phyloP scores from a whole-genome alignment of 345 rosid species.

The Populus ilicifolia region DNA sequence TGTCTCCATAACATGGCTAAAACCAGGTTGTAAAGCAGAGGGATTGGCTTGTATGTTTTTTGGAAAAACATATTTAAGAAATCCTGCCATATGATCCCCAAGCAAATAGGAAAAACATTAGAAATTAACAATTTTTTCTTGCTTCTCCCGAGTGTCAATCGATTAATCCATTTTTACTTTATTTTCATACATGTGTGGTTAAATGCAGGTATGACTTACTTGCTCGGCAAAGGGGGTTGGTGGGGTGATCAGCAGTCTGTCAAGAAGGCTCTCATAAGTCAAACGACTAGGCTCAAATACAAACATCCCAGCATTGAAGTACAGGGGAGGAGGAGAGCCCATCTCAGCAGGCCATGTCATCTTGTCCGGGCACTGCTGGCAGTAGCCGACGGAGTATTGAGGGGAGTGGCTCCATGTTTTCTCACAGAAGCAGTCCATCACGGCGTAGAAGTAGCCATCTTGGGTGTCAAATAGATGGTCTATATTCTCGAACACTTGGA shows the following conservation, averaged over 20 bases:
- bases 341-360: slow-evolving; percentile 17
- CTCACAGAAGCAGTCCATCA: slow-evolving; percentile 22
- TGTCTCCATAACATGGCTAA: slow-evolving; percentile 20
- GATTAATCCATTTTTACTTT: no score
- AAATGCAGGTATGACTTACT: not conserved
- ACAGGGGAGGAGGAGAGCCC: slow-evolving; percentile 25
- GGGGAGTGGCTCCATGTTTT: slow-evolving; percentile 22
- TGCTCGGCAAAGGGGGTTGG: slow-evolving; percentile 26
- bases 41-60: slow-evolving; percentile 15
- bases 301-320: slow-evolving; percentile 26
- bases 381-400: slow-evolving; percentile 13
- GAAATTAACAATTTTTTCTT: not conserved
- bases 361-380: slow-evolving; percentile 22
- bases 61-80: slow-evolving; percentile 19
- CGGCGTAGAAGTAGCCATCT: slow-evolving; percentile 21
- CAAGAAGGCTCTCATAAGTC: slow-evolving; percentile 19
- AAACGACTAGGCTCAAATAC: slow-evolving; percentile 19
- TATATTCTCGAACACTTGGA: slow-evolving; percentile 24
- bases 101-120: not conserved
- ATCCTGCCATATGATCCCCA: slow-evolving; percentile 9
- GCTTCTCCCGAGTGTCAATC: not conserved
- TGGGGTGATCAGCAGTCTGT: slow-evolving; percentile 8
- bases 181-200: no score
- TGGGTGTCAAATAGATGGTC: slow-evolving; percentile 19
- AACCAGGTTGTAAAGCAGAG: slow-evolving; percentile 17